Evolutionary conservation across 2,329 filamentous ascomycete species (phyloP).

Genomic region (Daldinia eschscholtzii): DNA sequence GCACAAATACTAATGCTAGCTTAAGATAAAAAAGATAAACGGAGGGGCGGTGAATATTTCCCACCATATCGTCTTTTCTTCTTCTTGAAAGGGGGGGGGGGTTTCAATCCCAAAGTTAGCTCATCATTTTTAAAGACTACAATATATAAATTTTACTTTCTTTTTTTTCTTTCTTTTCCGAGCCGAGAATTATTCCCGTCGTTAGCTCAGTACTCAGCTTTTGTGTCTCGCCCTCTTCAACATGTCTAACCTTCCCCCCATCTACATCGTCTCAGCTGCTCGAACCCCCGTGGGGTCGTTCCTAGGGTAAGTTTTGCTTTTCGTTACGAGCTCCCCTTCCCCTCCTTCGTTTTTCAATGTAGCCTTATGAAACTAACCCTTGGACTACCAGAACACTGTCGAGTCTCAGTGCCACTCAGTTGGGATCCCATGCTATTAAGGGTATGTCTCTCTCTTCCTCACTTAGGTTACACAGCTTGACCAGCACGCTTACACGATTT

Average conservation of each 20-base stretch:
- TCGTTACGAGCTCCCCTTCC: conserved; percentile 21
- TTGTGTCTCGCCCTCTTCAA: conserved; percentile 51
- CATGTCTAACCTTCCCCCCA: conserved; percentile 85
- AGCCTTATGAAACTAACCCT: conserved; percentile 38
- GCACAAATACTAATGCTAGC: conserved; percentile 7
- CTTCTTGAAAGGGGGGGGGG: conserved; percentile 5
- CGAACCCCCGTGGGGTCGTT: conserved; percentile 95
- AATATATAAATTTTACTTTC: conserved; percentile 25
- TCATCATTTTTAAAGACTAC: conserved; percentile 17
- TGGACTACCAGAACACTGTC: conserved; percentile 78
- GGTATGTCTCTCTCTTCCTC: conserved; percentile 63
- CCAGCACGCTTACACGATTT: conserved; percentile 16
- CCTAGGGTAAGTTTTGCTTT: conserved; percentile 75
- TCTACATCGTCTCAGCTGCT: conserved; percentile 95
- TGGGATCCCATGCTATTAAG: conserved; percentile 94
- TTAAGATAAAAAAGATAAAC: conserved; percentile 22
- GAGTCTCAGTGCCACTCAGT: conserved; percentile 84
- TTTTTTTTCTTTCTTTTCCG: conserved; percentile 25
- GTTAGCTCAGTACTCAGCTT: conserved; percentile 20
- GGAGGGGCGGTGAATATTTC: conserved; percentile 38
- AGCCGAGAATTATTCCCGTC: conserved; percentile 4
- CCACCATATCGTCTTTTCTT: conserved; percentile 17
- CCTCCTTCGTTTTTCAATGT: conserved; percentile 17
- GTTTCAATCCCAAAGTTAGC: conserved; percentile 8
- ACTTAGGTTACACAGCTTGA: not conserved